Base-by-base conservation (phyloP, 805 yeast genomes). In the Yamadazyma paraphyllophila region DNA sequence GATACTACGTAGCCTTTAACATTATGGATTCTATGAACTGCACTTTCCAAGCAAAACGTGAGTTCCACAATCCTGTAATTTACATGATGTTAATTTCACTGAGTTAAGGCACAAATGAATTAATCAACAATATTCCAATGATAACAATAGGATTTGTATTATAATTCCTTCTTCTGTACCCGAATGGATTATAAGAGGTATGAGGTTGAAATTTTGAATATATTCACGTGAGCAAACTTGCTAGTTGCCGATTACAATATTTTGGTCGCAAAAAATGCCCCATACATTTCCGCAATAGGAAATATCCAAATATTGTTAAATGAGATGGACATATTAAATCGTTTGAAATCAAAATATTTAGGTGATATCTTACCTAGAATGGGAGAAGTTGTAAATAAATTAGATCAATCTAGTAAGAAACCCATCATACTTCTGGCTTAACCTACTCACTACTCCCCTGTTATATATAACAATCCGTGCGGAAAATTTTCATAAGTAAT, bases 321-420 rank as follows among this genome's bases (percentile, higher is more conserved):
- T 26, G 2, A 10, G 25, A 11, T 14, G n/a, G 11, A 14, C 37
- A 20, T 10, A 41, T 46, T 24, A 36, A 42, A 42, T 36, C 24
- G 49, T 29, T 39, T 37, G 24, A 46, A 46, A 41, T 46, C 49
- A 46, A 37, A 46, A 46, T 46, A 46, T 46, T 46, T 46, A 31
- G 49, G 34, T 33, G 37, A 16, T 46, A 30, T 26, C 26, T 41
- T 45, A 36, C 11, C 49, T 46, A 13, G 7, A 41, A 41, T 5
- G 13, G 34, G 49, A n/a, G 30, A 40, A 24, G 25, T 17, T 43
- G 52, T 49, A 49, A 49, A 49, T 45, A 49, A 11, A 14, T 25
- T 37, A 34, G 51, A 44, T 44, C 17, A 44, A 47, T 47, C 30
- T 16, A 47, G 51, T 47, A 47, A 47, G 33, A 44, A 47, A 14